Conservation (phyloP, 2,329 filamentous ascomycete species). For the Ascochyta viciae-villosae region DNA sequence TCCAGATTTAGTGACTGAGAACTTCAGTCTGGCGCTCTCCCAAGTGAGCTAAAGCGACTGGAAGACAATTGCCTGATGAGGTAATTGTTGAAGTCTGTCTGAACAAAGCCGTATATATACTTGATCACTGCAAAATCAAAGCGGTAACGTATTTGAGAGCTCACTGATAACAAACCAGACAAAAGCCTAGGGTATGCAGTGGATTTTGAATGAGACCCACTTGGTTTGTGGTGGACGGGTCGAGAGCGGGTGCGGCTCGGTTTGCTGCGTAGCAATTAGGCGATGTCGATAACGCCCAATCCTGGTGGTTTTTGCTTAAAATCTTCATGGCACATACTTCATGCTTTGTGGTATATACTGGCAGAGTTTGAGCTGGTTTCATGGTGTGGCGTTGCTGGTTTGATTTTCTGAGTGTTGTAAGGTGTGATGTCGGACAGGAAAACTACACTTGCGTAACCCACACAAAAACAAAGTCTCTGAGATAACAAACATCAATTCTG, state of each 20-base stretch:
- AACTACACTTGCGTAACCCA: too few relatives aligned
- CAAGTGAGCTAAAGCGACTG: constrained; percentile 23
- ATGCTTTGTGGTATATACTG: fast-evolving
- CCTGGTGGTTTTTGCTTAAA: too few relatives aligned
- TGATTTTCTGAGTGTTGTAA: not conserved
- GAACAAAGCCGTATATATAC: not conserved
- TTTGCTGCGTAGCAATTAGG: too few relatives aligned
- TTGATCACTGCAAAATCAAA: not conserved
- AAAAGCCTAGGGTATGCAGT: not conserved
- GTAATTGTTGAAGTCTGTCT: constrained; percentile 16
- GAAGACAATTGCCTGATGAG: constrained; percentile 16
- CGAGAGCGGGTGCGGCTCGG: too few relatives aligned
- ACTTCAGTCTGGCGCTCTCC: constrained; percentile 24
- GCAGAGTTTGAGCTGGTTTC: not conserved
- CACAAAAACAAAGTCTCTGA: too few relatives aligned
- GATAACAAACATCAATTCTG: too few relatives aligned
- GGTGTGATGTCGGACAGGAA: too few relatives aligned
- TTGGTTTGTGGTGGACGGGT: not conserved
- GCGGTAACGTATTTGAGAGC: too few relatives aligned
- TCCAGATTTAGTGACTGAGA: constrained; percentile 22
- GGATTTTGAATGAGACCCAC: not conserved
- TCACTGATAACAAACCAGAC: not conserved
- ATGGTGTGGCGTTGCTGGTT: not conserved
- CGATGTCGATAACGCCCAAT: too few relatives aligned
- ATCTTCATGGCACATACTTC: not conserved